Percentiles rank a stretch among this genome's conserved stretches.
These are phyloP conservation scores for Magnusiomyces magnusii DNA, from an alignment of 1,139 yeast genomes.

Conservation along the genomic window DNA sequence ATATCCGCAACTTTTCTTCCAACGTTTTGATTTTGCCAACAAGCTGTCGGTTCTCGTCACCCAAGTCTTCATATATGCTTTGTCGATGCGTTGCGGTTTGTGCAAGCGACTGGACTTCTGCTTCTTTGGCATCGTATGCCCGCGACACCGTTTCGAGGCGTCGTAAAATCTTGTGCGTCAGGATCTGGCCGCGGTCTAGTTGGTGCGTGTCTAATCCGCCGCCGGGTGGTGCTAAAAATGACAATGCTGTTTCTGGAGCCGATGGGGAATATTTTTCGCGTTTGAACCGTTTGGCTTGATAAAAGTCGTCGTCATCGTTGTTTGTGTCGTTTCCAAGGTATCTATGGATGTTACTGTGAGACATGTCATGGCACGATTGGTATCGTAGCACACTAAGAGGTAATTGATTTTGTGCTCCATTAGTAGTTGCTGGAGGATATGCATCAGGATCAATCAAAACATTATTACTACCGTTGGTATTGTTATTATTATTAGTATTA, in stretches of 20 bases:
- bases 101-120: slow-evolving; percentile 34
- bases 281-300: slow-evolving; percentile 56
- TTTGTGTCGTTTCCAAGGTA: slow-evolving; percentile 3
- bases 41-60: slow-evolving; percentile 35
- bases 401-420: slow-evolving; percentile 2
- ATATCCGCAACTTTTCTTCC: slow-evolving; percentile 21
- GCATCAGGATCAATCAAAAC: background rate
- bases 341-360: slow-evolving; percentile 6
- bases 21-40: slow-evolving; percentile 27
- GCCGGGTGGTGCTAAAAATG: slow-evolving; percentile 13
- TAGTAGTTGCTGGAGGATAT: background rate
- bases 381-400: background rate
- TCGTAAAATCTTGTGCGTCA: slow-evolving; percentile 46
- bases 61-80: slow-evolving; percentile 37
- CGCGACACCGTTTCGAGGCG: slow-evolving; percentile 25
- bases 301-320: slow-evolving; percentile 34
- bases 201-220: slow-evolving; percentile 15
- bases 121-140: slow-evolving; percentile 18
- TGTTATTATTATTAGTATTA: slow-evolving; percentile 8
- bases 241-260: slow-evolving; percentile 15
- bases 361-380: background rate
- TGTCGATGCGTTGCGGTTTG: slow-evolving; percentile 28
- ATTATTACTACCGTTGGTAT: background rate
- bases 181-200: slow-evolving; percentile 43
- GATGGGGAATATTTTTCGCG: slow-evolving; percentile 38